Percentiles rank a stretch among this genome's conserved stretches.
Conservation (phyloP, 805 yeast species). For the Cyberlindnera maclurae region DNA sequence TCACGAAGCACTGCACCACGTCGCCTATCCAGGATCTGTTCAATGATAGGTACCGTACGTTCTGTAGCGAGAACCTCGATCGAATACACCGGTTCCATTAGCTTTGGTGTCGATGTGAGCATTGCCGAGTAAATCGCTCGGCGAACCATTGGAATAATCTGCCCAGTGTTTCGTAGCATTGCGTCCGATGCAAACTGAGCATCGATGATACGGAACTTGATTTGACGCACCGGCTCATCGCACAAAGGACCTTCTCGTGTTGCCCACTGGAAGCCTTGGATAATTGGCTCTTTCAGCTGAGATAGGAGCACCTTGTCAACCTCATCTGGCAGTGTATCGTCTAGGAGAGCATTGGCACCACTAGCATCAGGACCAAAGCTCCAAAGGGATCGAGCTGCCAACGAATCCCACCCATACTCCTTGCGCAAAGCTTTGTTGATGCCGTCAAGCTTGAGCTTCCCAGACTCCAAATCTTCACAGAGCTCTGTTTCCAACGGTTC, state of each 20-base stretch:
- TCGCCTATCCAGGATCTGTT: conserved; percentile 47
- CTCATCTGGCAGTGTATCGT: conserved; percentile 72
- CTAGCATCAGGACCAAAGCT: conserved; percentile 54
- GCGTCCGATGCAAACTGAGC: conserved; percentile 42
- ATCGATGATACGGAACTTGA: conserved; percentile 65
- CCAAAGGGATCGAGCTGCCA: conserved; percentile 81
- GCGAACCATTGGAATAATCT: conserved; percentile 74
- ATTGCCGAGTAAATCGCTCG: conserved; percentile 80
- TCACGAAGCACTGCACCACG: conserved; percentile 55
- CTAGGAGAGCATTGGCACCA: conserved; percentile 46
- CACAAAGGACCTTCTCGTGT: conserved; percentile 86
- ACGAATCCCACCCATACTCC: conserved; percentile 71
- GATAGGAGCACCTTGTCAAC: conserved; percentile 47
- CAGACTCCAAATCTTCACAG: conserved; percentile 47
- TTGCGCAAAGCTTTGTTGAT: conserved; percentile 50
- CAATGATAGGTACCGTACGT: conserved; percentile 41
- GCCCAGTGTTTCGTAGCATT: conserved; percentile 50
- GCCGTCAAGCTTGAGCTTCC: conserved; percentile 31
- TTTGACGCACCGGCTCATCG: conserved; percentile 69
- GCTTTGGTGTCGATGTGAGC: conserved; percentile 66
- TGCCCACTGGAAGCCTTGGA: conserved; percentile 81
- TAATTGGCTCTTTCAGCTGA: conserved; percentile 45
- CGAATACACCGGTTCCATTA: conserved; percentile 76
- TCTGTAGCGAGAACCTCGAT: conserved; percentile 51
- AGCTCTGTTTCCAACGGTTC: conserved; percentile 62